phyloP scores from a whole-genome alignment of 1,284 basidiomycete species.

The Rhodotorula sp. region DNA sequence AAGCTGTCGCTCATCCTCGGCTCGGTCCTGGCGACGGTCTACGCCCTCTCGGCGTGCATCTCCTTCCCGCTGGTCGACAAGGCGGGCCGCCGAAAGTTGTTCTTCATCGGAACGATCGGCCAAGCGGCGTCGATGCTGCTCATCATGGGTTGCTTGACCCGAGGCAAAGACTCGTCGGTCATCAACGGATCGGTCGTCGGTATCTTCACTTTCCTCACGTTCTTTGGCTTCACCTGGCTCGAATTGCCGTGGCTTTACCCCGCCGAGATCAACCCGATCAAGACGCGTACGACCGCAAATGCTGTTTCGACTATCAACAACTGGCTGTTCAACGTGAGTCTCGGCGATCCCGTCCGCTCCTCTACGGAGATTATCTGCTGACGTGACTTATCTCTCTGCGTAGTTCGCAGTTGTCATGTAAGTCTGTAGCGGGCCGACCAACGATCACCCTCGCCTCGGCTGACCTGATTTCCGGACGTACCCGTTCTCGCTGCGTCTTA shows the following conservation, averaged over 20 bases:
- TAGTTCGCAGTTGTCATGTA: slow-evolving; percentile 36
- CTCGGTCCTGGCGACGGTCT: slow-evolving; percentile 41
- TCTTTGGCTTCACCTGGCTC: slow-evolving; percentile 54
- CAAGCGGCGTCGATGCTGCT: slow-evolving; percentile 56
- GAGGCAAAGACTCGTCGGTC: slow-evolving; percentile 25
- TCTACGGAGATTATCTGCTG: too few relatives aligned
- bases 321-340: slow-evolving; percentile 20
- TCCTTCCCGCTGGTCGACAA: slow-evolving; percentile 55
- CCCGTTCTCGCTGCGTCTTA: too few relatives aligned
- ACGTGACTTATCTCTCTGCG: background rate
- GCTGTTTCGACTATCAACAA: slow-evolving; percentile 57
- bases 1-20: slow-evolving; percentile 53
- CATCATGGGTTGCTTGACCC: slow-evolving; percentile 51
- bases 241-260: slow-evolving; percentile 46
- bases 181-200: slow-evolving; percentile 48
- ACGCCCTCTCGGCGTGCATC: slow-evolving; percentile 53
- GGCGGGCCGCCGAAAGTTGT: slow-evolving; percentile 54
- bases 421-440: background rate
- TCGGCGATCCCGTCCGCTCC: too few relatives aligned
- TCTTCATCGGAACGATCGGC: slow-evolving; percentile 54
- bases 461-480: too few relatives aligned
- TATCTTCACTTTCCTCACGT: slow-evolving; percentile 53
- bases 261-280: slow-evolving; percentile 57
- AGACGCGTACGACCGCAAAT: slow-evolving; percentile 57
- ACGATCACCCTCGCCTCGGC: too few relatives aligned